Percentiles rank a stretch among this genome's conserved stretches.
Conservation (phyloP, 495 filamentous ascomycete species). For the Hypoxylon fuscum region DNA sequence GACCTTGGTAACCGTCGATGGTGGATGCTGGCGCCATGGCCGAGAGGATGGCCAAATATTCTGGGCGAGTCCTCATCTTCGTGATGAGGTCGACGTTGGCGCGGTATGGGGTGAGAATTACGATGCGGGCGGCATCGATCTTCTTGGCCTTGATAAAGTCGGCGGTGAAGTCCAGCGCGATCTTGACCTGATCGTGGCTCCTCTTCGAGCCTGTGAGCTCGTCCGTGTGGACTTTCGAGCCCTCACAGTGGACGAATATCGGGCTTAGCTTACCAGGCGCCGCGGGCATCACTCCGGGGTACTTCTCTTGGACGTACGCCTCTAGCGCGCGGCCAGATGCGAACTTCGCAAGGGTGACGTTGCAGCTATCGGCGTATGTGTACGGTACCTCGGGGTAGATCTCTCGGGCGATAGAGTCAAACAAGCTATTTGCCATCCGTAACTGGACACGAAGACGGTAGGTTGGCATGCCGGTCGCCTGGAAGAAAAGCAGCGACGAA, state of each 20-base stretch:
- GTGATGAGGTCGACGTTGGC: not conserved
- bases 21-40: slow-evolving; percentile 8
- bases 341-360: not conserved
- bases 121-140: not conserved
- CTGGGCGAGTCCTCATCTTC: not conserved
- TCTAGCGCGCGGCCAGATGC: slow-evolving; percentile 8
- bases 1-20: slow-evolving; percentile 22
- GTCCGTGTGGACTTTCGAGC: not conserved
- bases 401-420: not conserved
- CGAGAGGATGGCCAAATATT: not conserved
- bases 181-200: not conserved
- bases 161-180: not conserved
- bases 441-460: slow-evolving; percentile 23
- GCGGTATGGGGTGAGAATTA: not conserved
- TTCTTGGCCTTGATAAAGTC: not conserved
- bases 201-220: not conserved
- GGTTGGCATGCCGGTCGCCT: slow-evolving; percentile 15
- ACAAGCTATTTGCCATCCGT: slow-evolving; percentile 26
- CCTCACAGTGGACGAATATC: slow-evolving; percentile 17
- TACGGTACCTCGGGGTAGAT: slow-evolving; percentile 21
- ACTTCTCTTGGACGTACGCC: not conserved
- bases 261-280: not conserved
- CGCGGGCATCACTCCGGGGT: not conserved
- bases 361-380: slow-evolving; percentile 7
- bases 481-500: slow-evolving; percentile 14